Percentiles rank a stretch among this genome's conserved stretches.
These are phyloP conservation scores for Tolypocladium cylindrosporum DNA, from an alignment of 2,329 filamentous ascomycete genomes.

Conservation along the genomic window DNA sequence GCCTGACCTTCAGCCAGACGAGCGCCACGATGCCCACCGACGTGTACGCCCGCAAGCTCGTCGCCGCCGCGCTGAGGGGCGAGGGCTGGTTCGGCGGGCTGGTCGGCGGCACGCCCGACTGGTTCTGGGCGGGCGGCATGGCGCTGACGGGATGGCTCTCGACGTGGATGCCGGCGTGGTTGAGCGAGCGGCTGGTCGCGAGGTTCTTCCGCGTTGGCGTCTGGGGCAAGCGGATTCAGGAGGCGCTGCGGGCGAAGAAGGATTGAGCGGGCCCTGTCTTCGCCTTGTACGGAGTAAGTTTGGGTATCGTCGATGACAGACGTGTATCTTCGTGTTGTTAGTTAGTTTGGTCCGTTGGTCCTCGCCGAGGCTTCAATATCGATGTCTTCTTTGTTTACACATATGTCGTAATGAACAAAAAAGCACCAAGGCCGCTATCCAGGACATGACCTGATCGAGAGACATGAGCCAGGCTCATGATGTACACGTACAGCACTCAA, in stretches of 20 bases:
- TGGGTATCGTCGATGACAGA: neutral
- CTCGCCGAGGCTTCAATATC: too few species aligned
- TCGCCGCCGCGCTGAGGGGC: neutral
- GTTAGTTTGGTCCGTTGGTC: too few species aligned
- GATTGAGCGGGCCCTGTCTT: neutral
- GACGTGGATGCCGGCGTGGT: neutral
- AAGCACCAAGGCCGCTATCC: too few species aligned
- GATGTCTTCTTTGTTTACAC: too few species aligned
- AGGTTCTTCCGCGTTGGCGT: neutral
- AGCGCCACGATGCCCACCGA: slow-evolving; percentile 19
- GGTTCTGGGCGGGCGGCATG: neutral
- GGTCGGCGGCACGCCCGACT: neutral
- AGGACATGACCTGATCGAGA: too few species aligned
- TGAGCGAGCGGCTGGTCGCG: neutral
- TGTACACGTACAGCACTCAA: too few species aligned
- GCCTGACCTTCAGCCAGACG: slow-evolving; percentile 38
- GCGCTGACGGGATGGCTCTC: neutral
- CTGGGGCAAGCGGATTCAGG: neutral
- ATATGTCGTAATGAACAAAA: too few species aligned
- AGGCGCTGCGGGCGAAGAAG: neutral
- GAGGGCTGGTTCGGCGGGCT: neutral
- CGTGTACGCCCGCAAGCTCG: neutral
- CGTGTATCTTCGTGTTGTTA: too few species aligned
- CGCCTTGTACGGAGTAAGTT: neutral
- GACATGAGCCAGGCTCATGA: too few species aligned